Evolutionary conservation across 345 rosid species (phyloP).

Genomic region (Syzygium jambos): DNA sequence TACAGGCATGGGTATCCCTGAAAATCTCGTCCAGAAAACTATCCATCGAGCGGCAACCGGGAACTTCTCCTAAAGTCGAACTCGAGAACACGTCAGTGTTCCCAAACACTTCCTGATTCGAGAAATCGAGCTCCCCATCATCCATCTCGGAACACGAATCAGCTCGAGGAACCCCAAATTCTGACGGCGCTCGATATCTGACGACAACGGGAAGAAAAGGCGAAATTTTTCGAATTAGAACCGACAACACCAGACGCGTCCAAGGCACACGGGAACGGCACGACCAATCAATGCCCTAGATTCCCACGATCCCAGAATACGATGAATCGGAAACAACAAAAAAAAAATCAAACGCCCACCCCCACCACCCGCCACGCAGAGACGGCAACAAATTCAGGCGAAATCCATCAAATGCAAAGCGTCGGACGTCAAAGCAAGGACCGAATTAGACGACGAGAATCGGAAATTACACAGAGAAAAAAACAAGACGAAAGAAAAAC

Average conservation of each 20-base stretch:
- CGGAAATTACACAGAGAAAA: background rate
- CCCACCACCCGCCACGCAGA: background rate
- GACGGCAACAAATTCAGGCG: background rate
- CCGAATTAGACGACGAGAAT: background rate
- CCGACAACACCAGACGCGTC: background rate
- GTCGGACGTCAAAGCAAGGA: background rate
- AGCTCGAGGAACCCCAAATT: background rate
- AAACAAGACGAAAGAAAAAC: background rate
- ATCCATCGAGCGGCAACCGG: conserved; percentile 63
- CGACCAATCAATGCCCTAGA: background rate
- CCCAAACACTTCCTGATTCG: conserved; percentile 70
- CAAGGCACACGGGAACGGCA: background rate
- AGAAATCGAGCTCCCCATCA: conserved; percentile 89
- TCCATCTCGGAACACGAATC: conserved; percentile 33
- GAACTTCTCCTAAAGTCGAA: conserved; percentile 48
- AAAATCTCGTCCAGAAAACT: conserved; percentile 23
- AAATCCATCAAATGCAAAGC: background rate
- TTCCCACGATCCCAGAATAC: background rate
- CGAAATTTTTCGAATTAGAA: background rate
- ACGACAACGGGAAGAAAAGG: background rate
- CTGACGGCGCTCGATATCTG: background rate
- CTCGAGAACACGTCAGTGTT: conserved; percentile 54
- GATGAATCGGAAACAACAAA: background rate
- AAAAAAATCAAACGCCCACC: background rate
- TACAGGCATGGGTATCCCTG: conserved; percentile 71